Conservation (phyloP, 371 early-diverging fungal species). For the Coemansia sp. region DNA sequence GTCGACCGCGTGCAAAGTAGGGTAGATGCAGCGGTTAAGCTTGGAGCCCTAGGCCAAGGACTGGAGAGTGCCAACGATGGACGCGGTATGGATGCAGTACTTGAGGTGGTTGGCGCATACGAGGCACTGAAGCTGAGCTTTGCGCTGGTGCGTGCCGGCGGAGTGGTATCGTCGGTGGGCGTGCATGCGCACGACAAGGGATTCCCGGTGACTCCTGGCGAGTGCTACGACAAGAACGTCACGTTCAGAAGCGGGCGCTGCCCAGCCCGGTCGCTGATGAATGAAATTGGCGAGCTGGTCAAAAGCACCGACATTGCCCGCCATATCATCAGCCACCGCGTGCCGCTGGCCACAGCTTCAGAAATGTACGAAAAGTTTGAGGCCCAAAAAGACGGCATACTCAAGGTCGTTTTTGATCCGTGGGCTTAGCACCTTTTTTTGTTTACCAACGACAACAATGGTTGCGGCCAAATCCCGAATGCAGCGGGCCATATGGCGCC, state of each 20-base stretch:
- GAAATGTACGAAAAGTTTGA: constrained; percentile 37
- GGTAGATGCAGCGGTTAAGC: constrained; percentile 34
- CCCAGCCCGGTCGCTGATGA: constrained; percentile 31
- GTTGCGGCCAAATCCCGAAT: neutral
- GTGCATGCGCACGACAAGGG: constrained; percentile 40
- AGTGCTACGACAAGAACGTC: constrained; percentile 37
- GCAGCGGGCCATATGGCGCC: neutral
- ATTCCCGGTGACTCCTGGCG: constrained; percentile 39
- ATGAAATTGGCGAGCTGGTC: constrained; percentile 8
- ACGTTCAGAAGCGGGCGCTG: constrained; percentile 33
- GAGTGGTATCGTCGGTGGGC: constrained; percentile 37
- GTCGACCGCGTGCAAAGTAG: constrained; percentile 43
- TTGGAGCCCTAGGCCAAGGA: constrained; percentile 30
- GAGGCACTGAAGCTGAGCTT: constrained; percentile 23
- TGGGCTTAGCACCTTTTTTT: constrained; percentile 18
- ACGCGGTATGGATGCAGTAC: constrained; percentile 29
- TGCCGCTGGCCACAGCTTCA: constrained; percentile 19
- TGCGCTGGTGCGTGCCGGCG: constrained; percentile 34
- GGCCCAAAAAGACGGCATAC: constrained; percentile 18
- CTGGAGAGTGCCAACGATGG: constrained; percentile 12
- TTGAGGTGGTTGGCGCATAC: constrained; percentile 37
- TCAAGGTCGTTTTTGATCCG: constrained; percentile 39
- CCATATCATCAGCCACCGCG: constrained; percentile 27
- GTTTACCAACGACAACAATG: neutral
- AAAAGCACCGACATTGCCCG: constrained; percentile 7